Conservation (phyloP, 2,329 filamentous ascomycete species). For the Penicillium sp. region DNA sequence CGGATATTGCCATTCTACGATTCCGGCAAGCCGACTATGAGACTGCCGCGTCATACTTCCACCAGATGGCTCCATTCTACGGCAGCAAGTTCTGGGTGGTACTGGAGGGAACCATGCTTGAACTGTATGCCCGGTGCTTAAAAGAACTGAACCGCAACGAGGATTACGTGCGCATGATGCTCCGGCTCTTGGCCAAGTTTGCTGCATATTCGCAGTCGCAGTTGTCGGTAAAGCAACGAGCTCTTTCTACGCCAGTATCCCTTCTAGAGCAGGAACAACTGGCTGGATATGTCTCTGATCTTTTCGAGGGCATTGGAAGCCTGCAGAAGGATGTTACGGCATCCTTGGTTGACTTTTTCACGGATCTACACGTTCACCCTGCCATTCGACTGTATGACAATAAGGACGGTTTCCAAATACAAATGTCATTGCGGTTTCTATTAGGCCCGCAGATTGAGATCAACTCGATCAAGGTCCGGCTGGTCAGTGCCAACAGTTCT, state of each 20-base stretch:
- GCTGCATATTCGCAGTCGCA: constrained; percentile 34
- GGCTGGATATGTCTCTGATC: constrained; percentile 38
- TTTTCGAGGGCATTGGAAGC: constrained; percentile 49
- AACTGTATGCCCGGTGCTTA: constrained; percentile 81
- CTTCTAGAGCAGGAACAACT: constrained; percentile 31
- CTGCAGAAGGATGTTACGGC: constrained; percentile 63
- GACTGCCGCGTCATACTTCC: constrained; percentile 73
- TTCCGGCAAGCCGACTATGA: constrained; percentile 71
- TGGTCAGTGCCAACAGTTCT: constrained; percentile 51
- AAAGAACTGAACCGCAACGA: constrained; percentile 71
- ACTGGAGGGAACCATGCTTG: constrained; percentile 77
- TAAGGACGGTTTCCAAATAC: constrained; percentile 71
- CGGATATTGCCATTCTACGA: constrained; percentile 82
- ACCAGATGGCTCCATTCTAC: constrained; percentile 74
- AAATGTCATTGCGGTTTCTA: constrained; percentile 67
- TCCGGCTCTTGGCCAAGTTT: constrained; percentile 59
- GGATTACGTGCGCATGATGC: constrained; percentile 72
- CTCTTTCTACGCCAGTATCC: constrained; percentile 31
- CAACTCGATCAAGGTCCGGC: constrained; percentile 61
- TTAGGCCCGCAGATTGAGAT: constrained; percentile 68
- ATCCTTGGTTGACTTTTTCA: constrained; percentile 71
- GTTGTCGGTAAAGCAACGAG: constrained; percentile 31
- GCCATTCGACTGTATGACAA: constrained; percentile 66
- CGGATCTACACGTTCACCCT: constrained; percentile 63
- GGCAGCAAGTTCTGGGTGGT: constrained; percentile 73